Evolutionary conservation across 208 protist genomes (phyloP).

Genomic region (Leishmania lainsoni): DNA sequence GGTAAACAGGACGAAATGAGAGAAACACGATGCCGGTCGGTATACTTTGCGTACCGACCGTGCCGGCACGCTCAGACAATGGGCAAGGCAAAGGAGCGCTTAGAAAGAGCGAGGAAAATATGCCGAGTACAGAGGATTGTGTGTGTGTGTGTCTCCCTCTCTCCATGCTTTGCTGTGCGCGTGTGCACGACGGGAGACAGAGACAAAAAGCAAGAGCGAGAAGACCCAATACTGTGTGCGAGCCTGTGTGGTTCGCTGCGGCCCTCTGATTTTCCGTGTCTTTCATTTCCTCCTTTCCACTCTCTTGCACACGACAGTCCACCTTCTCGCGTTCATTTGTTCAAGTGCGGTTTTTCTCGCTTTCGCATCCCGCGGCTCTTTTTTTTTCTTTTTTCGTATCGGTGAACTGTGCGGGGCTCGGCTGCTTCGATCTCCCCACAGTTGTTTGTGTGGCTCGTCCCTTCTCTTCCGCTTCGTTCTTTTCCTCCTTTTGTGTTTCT

Average conservation of each 20-base stretch:
- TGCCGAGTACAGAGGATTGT: no score
- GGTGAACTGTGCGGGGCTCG: neutral
- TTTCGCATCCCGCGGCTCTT: no score
- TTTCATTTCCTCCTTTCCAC: neutral
- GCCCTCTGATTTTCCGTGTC: neutral
- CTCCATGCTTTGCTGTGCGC: neutral
- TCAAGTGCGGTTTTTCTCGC: neutral
- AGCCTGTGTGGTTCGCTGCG: neutral
- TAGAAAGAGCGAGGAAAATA: no score
- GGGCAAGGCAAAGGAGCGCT: no score
- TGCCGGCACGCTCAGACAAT: no score
- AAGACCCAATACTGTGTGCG: neutral
- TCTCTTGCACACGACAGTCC: neutral
- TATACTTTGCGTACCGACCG: no score
- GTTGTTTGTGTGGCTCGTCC: no score
- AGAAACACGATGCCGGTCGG: no score
- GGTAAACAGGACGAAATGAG: no score
- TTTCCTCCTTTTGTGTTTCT: neutral
- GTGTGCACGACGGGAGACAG: neutral
- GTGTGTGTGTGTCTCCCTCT: no score
- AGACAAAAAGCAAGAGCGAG: neutral
- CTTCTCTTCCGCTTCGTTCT: neutral
- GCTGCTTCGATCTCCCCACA: neutral
- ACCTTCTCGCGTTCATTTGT: neutral
- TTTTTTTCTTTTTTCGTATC: neutral